Conservation (phyloP, 1,284 basidiomycete genomes). For the Boletus sp. region DNA sequence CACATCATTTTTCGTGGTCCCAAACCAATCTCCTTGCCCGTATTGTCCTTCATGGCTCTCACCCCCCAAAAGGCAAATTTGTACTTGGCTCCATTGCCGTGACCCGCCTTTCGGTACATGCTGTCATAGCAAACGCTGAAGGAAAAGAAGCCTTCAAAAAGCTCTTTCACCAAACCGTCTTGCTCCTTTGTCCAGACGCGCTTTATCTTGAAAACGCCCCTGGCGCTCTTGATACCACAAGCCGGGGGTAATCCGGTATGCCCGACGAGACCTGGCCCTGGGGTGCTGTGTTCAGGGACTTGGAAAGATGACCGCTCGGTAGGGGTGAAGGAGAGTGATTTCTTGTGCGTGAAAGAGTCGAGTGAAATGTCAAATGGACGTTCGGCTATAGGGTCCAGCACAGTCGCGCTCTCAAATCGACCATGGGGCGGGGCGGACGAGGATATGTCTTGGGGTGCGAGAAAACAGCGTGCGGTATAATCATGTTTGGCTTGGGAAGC, state of each 20-base stretch:
- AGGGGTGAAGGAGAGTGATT: constrained; percentile 21
- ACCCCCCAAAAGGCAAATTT: constrained; percentile 39
- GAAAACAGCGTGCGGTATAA: constrained; percentile 31
- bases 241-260: constrained; percentile 21
- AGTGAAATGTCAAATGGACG: constrained; percentile 34
- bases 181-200: constrained; percentile 31
- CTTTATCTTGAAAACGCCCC: constrained; percentile 34
- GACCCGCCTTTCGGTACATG: constrained; percentile 35
- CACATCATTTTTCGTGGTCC: constrained; percentile 16
- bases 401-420: constrained; percentile 22
- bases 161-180: constrained; percentile 23
- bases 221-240: constrained; percentile 34
- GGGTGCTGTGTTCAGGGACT: constrained; percentile 17
- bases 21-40: constrained; percentile 33
- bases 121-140: constrained; percentile 34
- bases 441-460: constrained; percentile 17
- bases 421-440: constrained; percentile 19
- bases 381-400: constrained; percentile 35
- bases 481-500: constrained; percentile 38
- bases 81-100: constrained; percentile 30
- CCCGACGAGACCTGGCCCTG: constrained; percentile 29
- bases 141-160: constrained; percentile 38
- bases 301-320: constrained; percentile 22
- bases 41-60: constrained; percentile 34
- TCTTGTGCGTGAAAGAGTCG: constrained; percentile 21